A percentile compares a stretch with the other conserved stretches of the same genome.
phyloP scores from a whole-genome alignment of 2,329 filamentous ascomycete species.

The Coleophoma crateriformis region DNA sequence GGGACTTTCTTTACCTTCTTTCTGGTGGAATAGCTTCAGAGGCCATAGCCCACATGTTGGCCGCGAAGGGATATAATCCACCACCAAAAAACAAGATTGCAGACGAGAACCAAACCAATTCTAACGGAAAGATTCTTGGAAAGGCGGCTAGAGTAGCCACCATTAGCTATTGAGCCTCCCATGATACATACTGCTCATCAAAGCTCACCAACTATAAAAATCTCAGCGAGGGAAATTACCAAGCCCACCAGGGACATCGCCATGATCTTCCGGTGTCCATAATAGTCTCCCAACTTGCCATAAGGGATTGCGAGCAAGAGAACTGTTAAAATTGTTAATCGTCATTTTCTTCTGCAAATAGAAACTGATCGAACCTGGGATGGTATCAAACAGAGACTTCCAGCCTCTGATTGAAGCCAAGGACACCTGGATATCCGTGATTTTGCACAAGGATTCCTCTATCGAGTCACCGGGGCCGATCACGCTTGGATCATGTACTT shows the following conservation, averaged over 20 bases:
- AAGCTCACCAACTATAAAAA: constrained; percentile 23
- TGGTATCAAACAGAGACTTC: constrained; percentile 23
- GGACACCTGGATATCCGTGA: constrained; percentile 19
- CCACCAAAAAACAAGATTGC: constrained; percentile 22
- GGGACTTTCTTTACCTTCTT: constrained; percentile 11
- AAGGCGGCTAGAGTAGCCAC: constrained; percentile 17
- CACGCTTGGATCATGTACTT: constrained; percentile 8
- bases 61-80: constrained; percentile 21
- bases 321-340: constrained; percentile 9
- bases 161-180: not conserved
- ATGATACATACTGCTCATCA: not conserved
- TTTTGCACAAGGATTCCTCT: constrained; percentile 18
- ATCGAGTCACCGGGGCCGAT: constrained; percentile 9
- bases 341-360: not conserved
- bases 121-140: constrained; percentile 17
- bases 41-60: constrained; percentile 27
- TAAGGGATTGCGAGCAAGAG: constrained; percentile 24
- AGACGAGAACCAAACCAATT: constrained; percentile 23
- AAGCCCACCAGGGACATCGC: constrained; percentile 20
- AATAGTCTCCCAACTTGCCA: constrained; percentile 21
- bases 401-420: constrained; percentile 24
- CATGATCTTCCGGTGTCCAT: constrained; percentile 21
- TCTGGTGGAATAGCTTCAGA: constrained; percentile 18
- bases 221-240: constrained; percentile 13
- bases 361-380: constrained; percentile 16